Evolutionary conservation across 2,329 filamentous ascomycete genomes (phyloP).

Genomic region (Colletotrichum sp.): DNA sequence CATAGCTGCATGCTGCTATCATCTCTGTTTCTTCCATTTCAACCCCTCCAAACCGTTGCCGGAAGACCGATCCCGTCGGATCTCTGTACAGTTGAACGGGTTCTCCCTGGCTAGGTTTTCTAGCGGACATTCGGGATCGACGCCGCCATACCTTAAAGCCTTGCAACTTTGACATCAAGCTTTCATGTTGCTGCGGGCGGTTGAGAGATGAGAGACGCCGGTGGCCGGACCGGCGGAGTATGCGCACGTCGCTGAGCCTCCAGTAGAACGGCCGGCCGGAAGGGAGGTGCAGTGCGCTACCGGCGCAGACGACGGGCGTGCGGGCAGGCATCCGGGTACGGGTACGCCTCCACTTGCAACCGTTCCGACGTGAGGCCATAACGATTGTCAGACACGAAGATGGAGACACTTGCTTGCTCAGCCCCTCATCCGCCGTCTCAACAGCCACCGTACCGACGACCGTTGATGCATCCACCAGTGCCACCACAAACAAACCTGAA

Average conservation of each 20-base stretch:
- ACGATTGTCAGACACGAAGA: not conserved
- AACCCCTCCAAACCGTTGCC: not conserved
- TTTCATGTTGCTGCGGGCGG: not conserved
- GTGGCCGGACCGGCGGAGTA: not conserved
- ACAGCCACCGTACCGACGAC: not conserved
- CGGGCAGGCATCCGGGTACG: not conserved
- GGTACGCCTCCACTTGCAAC: not conserved
- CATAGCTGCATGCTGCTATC: not conserved
- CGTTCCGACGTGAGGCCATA: not conserved
- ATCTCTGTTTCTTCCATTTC: not conserved
- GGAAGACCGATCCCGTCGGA: not conserved
- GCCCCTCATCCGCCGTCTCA: not conserved
- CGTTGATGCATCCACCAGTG: not conserved
- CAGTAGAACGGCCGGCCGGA: not conserved
- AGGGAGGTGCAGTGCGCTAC: not conserved
- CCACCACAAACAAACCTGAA: not conserved
- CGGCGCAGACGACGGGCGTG: not conserved
- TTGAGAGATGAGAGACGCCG: not conserved
- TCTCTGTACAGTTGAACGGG: not conserved
- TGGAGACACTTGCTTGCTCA: not conserved
- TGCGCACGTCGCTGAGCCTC: not conserved
- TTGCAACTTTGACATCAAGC: not conserved
- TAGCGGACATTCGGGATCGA: not conserved
- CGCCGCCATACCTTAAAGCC: not conserved
- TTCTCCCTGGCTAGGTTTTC: not conserved